Evolutionary conservation across 257 asterid species (phyloP).

Genomic region (Verbascum thapsus): DNA sequence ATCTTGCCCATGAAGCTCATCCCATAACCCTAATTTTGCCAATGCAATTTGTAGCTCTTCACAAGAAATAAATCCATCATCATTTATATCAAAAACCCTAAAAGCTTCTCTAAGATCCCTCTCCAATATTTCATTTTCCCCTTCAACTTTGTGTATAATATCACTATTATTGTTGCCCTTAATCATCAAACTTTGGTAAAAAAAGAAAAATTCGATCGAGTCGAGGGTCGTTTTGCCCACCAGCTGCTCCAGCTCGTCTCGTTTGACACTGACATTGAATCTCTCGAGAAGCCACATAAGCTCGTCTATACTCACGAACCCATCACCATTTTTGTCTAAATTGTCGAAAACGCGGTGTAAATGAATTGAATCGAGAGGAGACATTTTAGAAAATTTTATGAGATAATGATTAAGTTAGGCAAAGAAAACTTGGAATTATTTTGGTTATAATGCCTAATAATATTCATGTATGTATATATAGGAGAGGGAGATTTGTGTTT

Average conservation of each 20-base stretch:
- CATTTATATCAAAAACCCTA: slow-evolving; percentile 50
- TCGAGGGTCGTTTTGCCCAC: slow-evolving; percentile 45
- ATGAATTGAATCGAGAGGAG: slow-evolving; percentile 36
- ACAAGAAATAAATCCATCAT: slow-evolving; percentile 57
- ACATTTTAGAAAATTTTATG: slow-evolving; percentile 28
- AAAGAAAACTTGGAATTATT: background rate
- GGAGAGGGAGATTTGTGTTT: background rate
- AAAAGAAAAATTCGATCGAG: slow-evolving; percentile 48
- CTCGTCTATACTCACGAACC: slow-evolving; percentile 50
- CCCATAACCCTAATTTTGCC: slow-evolving; percentile 52
- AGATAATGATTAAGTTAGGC: background rate
- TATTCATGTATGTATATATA: slow-evolving; percentile 2
- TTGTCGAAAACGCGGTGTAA: slow-evolving; percentile 51
- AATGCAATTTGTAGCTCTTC: slow-evolving; percentile 50
- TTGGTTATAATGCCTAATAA: background rate
- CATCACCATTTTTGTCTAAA: slow-evolving; percentile 53
- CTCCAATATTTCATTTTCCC: slow-evolving; percentile 29
- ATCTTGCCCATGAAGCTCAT: slow-evolving; percentile 38
- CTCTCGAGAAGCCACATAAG: slow-evolving; percentile 45
- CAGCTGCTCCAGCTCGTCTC: slow-evolving; percentile 49
- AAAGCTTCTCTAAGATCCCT: slow-evolving; percentile 48
- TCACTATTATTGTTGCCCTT: slow-evolving; percentile 2
- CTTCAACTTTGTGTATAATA: background rate
- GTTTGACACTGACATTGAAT: slow-evolving; percentile 31
- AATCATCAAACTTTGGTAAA: slow-evolving; percentile 38